Conservation (phyloP, 305 asterid species). For the Fraxinus albicans region DNA sequence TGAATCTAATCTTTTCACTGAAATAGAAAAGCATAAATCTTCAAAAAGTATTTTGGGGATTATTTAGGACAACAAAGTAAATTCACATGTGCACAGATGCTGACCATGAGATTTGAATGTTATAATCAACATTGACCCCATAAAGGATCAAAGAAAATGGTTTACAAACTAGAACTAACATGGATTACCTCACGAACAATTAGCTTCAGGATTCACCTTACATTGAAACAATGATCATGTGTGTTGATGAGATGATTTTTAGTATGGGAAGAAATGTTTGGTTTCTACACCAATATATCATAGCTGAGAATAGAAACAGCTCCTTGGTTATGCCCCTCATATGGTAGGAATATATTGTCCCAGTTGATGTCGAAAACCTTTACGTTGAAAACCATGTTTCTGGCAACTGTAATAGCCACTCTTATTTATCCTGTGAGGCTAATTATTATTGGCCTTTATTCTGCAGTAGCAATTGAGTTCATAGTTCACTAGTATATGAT, state of each 20-base stretch:
- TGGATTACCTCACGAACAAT: background rate
- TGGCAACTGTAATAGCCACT: background rate
- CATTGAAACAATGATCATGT: background rate
- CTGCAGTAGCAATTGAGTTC: background rate
- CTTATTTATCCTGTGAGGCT: background rate
- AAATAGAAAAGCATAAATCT: background rate
- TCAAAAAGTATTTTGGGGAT: background rate
- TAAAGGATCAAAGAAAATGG: background rate
- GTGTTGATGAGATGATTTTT: background rate
- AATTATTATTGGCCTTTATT: background rate
- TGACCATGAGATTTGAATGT: background rate
- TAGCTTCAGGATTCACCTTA: background rate
- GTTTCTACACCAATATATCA: background rate
- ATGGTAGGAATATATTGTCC: background rate
- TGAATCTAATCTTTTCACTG: background rate
- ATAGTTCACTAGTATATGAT: background rate
- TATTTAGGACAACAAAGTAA: background rate
- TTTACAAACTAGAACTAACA: background rate
- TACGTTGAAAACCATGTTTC: background rate
- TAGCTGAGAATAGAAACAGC: background rate
- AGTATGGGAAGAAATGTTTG: background rate
- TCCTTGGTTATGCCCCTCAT: background rate
- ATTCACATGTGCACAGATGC: background rate
- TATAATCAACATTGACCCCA: background rate
- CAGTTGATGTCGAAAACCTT: background rate